phyloP scores from a whole-genome alignment of 1,139 yeast species.

The Sugiyamaella pinicola region DNA sequence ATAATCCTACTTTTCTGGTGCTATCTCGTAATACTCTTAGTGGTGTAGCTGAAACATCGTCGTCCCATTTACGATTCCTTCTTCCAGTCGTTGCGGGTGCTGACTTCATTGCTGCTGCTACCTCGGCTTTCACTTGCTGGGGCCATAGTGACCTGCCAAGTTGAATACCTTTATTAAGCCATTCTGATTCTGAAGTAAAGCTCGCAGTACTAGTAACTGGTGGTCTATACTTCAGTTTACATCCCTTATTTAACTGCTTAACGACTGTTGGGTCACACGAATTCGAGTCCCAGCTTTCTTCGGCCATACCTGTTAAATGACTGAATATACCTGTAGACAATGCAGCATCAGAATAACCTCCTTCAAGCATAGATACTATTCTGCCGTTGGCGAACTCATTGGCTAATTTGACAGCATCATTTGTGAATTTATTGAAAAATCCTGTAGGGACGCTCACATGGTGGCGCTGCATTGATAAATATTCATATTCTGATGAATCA shows the following conservation, averaged over 20 bases:
- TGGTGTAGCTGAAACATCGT: slow-evolving; percentile 31
- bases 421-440: slow-evolving; percentile 72
- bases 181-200: slow-evolving; percentile 37
- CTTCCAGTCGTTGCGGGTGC: slow-evolving; percentile 28
- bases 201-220: slow-evolving; percentile 38
- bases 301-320: slow-evolving; percentile 68
- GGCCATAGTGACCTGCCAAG: slow-evolving; percentile 74
- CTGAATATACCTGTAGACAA: slow-evolving; percentile 78
- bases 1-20: slow-evolving; percentile 14
- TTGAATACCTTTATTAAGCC: slow-evolving; percentile 71
- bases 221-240: slow-evolving; percentile 67
- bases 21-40: slow-evolving; percentile 34
- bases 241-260: slow-evolving; percentile 68
- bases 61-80: slow-evolving; percentile 12
- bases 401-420: slow-evolving; percentile 70
- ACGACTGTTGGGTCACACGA: slow-evolving; percentile 54
- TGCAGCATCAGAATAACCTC: slow-evolving; percentile 88
- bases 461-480: slow-evolving; percentile 83
- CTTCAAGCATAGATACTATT: slow-evolving; percentile 73
- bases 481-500: slow-evolving; percentile 85
- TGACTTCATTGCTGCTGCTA: slow-evolving; percentile 24
- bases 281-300: slow-evolving; percentile 59
- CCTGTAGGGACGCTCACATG: slow-evolving; percentile 82
- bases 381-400: slow-evolving; percentile 50
- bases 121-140: slow-evolving; percentile 30